Base-by-base conservation (phyloP, 2,329 filamentous ascomycete genomes). In the Botrytis porri region DNA sequence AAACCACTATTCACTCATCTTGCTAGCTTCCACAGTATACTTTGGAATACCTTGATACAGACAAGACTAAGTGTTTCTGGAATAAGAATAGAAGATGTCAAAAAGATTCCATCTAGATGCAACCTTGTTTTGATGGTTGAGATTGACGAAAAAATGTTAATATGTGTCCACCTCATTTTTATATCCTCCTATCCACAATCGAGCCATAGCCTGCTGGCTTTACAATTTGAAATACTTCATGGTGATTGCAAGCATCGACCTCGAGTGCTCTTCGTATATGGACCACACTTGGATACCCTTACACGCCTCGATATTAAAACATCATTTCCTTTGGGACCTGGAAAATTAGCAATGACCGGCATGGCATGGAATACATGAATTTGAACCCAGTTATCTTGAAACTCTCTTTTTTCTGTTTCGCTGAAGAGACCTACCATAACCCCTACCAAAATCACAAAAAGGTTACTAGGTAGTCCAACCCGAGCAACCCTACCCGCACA, bases 331-430 rank as follows among this genome's bases (percentile, higher is more conserved):
- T 70, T 43, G 57, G 67, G 67, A 22, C 41, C 5, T 71, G 32
- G 60, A 71, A 54, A 29, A 54, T 66, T 41, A 54, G 51, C 6
- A 54, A 57, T n/a, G 59, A 32, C 60, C 61, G 35, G 51, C 48
- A 67, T 67, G 39, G 65, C 65, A 67, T 41, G 45, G 32, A 51
- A 37, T 66, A 51, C 45, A n/a, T 39, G n/a, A 57, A 63, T 35
- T 32, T 54, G 29, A 29, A 71, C 60, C 69, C 29, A 66, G 69
- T 54, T 22, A 54, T 64, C 60, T 71, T 71, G 69, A 71, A 71
- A 71, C 69, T 32, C 59, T 64, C 57, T 63, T 35, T 51, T 70
- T 41, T 54, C 32, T 62, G 35, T 35, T 39, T 61, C 51, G 59
- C 41, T 64, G 41, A 64, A 61, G 25, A 37, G 35, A 62, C 57